Evolutionary conservation across 2,329 filamentous ascomycete genomes (phyloP).

Genomic region (Tolypocladium tundrense): DNA sequence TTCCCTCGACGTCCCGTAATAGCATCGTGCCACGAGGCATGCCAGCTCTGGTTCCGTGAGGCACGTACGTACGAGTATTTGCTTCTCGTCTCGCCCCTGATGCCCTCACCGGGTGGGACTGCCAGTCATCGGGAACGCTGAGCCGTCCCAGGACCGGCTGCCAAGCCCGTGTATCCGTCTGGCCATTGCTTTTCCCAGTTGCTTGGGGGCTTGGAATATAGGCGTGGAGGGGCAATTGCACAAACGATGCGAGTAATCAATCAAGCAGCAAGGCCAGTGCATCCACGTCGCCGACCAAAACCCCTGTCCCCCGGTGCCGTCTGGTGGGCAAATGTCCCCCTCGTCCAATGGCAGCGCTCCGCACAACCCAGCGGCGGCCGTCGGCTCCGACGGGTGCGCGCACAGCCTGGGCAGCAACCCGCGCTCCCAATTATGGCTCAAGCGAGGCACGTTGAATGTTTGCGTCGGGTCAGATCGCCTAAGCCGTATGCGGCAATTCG

Average conservation of each 20-base stretch:
- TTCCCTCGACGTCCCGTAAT: background rate
- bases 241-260: background rate
- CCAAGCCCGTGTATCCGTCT: background rate
- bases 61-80: background rate
- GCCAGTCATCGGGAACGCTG: background rate
- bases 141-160: background rate
- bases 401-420: slow-evolving; percentile 3
- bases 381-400: slow-evolving; percentile 11
- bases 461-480: background rate
- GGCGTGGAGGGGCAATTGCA: background rate
- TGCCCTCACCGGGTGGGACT: background rate
- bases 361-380: background rate
- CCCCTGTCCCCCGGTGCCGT: background rate
- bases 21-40: background rate
- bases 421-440: background rate
- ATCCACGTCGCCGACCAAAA: background rate
- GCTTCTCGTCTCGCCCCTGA: background rate
- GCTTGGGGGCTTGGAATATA: background rate
- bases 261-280: background rate
- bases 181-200: background rate
- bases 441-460: background rate
- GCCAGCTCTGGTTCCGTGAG: background rate
- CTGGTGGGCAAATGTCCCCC: background rate
- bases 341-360: background rate
- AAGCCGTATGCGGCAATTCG: background rate